Base-by-base conservation (phyloP, 2,329 filamentous ascomycete genomes). In the Hypoxylon sp. region DNA sequence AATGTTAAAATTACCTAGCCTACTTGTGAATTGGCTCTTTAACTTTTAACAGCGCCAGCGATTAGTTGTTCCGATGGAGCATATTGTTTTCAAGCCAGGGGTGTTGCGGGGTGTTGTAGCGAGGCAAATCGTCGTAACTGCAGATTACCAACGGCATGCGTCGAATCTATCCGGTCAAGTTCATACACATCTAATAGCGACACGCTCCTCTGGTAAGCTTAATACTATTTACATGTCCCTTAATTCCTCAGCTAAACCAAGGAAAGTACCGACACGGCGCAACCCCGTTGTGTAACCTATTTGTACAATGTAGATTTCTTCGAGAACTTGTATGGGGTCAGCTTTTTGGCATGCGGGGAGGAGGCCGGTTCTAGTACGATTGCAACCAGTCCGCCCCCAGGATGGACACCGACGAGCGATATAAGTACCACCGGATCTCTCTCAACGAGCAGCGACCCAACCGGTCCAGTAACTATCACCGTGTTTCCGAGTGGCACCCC, bases 211-310 rank as follows among this genome's bases (percentile, higher is more conserved):
- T 77, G 75, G 75, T 77, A 72, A 70, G 74, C 14, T 31, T 46
- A 29, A 24, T 31, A 22, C 22, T 37, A 54, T 42, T 26, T 56
- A 35, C 42, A 6, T 52, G 22, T 47, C 47, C 39, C 6, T 56
- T 22, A 52, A 26, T 37, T 42, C 65, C n/a, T 52, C 48, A 55
- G 52, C 74, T 73, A 66, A 75, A 35, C n/a, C 58, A 24, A 52
- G 53, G 31, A 69, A 54, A 77, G 74, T 54, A 58, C 65, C 39
- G 57, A 74, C 10, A 64, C 70, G 19, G 60, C 62, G n/a, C 70
- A 59, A 1, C 76, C 76, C 8, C 71, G 67, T 60, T 78, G 76
- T 65, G 72, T 77, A 42, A 78, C 75, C 8, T 76, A 75, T 52
- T 62, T 74, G 11, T 78, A 78, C 57, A 63, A 73, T 44, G 73